Evolutionary conservation across 2,329 filamentous ascomycete species (phyloP), one percentile per base, ranked within the genome.

Genomic region (Venturia aucupariae): DNA sequence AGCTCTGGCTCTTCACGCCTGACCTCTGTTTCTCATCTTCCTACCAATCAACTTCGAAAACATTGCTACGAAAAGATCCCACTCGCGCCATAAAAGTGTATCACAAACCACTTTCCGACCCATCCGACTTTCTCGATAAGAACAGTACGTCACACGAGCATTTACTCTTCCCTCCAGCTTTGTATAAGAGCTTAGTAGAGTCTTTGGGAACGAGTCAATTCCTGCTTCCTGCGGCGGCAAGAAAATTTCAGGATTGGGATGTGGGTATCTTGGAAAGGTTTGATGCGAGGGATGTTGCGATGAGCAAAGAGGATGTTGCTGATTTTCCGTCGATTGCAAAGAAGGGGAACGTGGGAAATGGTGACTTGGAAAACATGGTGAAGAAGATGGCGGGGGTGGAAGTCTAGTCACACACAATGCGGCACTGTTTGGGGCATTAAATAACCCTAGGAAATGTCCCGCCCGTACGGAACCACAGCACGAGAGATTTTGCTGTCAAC

Each of bases 211-310:
- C 70, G 8, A 86, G 82, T 67, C 83, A 79, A 42, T 51, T 67
- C 3, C 70, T 85, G 19, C 71, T 90, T 10, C 87, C 88, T 1
- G 71, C 68, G 0, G 76, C 76, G 10, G 84, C 87, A 66, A 79
- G 84, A 64, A 75, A 69, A 35, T 88, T 89, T 68, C 79, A 83
- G 70, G 82, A 81, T n/a, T 91, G 87, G 87, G 80, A 81, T 32
- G 85, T 90, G 5, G 86, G 86, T 1, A 71, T 90, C 22, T 70
- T 90, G 66, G 79, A 82, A 67, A 77, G 81, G 66, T 86, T 82
- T 60, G 51, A 48, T 27, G 42, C n/a, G 24, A 32, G 35, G 30
- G 61, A 63, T 35, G 10, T 51, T 27, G 10, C 7, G 17, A 27
- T 5, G 11, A 27, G 13, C 4, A 10, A 15, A 51, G 22, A 15